Evolutionary conservation across 2,329 filamentous ascomycete species (phyloP).

Genomic region (Boeremia lycopersici): DNA sequence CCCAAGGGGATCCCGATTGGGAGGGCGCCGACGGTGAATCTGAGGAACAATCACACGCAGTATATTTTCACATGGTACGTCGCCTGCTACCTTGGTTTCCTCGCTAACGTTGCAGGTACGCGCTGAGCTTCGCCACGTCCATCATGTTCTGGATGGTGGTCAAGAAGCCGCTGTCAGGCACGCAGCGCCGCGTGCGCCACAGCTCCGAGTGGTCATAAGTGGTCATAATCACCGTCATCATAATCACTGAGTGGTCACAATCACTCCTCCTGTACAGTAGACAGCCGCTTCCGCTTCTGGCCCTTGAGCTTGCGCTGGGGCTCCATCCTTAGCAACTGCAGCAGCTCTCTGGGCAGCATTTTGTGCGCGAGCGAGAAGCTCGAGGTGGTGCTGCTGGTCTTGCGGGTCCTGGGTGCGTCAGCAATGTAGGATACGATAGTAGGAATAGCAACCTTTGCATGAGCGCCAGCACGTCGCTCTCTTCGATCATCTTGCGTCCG

Average conservation of each 20-base stretch:
- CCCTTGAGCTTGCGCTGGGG: slow-evolving; percentile 54
- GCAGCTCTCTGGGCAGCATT: slow-evolving; percentile 78
- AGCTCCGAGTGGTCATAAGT: slow-evolving; percentile 72
- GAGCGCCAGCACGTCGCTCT: slow-evolving; percentile 79
- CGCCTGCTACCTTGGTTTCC: not conserved
- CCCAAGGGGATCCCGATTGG: slow-evolving; percentile 88
- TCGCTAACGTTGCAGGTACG: slow-evolving; percentile 70
- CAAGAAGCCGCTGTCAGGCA: slow-evolving; percentile 79
- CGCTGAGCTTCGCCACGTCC: slow-evolving; percentile 79
- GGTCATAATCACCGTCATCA: slow-evolving; percentile 31
- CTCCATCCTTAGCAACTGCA: slow-evolving; percentile 79
- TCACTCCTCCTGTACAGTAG: slow-evolving; percentile 49
- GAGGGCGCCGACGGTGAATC: slow-evolving; percentile 83
- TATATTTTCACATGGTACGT: slow-evolving; percentile 98
- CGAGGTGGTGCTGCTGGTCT: slow-evolving; percentile 72
- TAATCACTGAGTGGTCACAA: no score
- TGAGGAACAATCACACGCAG: slow-evolving; percentile 95
- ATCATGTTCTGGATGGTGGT: slow-evolving; percentile 98
- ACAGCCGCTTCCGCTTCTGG: slow-evolving; percentile 50
- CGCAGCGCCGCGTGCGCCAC: slow-evolving; percentile 74
- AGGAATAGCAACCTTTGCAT: slow-evolving; percentile 73
- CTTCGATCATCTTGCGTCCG: slow-evolving; percentile 82
- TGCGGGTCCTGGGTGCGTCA: slow-evolving; percentile 54
- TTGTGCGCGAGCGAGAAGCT: slow-evolving; percentile 85
- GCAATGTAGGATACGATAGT: slow-evolving; percentile 19